Percentiles rank a stretch among this genome's conserved stretches.
Conservation (phyloP, 805 yeast species). For the Candida sakaeoensis region DNA sequence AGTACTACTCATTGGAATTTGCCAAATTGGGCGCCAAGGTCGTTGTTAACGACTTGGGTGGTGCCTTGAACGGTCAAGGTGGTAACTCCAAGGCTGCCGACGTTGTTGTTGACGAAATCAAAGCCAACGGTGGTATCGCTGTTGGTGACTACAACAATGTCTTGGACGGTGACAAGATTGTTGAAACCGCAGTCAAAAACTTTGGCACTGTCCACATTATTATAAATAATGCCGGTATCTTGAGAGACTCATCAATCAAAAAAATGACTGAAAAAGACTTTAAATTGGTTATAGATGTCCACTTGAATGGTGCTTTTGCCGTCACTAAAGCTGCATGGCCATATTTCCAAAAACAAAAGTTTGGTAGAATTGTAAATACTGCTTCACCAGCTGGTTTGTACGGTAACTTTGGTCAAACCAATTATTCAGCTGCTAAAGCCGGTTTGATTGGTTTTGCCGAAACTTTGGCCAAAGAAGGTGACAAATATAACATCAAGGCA, state of each 20-base stretch:
- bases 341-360: slow-evolving; percentile 74
- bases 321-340: slow-evolving; percentile 93
- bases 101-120: slow-evolving; percentile 81
- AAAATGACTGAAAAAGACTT: slow-evolving; percentile 83
- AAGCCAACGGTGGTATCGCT: slow-evolving; percentile 72
- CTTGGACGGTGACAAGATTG: slow-evolving; percentile 75
- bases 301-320: slow-evolving; percentile 83
- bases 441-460: slow-evolving; percentile 90
- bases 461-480: slow-evolving; percentile 93
- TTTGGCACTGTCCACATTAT: slow-evolving; percentile 88
- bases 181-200: slow-evolving; percentile 78
- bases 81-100: slow-evolving; percentile 77
- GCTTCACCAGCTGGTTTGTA: slow-evolving; percentile 95
- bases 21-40: slow-evolving; percentile 92
- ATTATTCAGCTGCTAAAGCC: slow-evolving; percentile 89
- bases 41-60: slow-evolving; percentile 93
- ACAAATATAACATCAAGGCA: slow-evolving; percentile 72
- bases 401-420: slow-evolving; percentile 96
- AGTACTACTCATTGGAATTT: slow-evolving; percentile 78
- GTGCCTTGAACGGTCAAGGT: slow-evolving; percentile 72
- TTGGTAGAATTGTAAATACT: slow-evolving; percentile 89
- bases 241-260: slow-evolving; percentile 82
- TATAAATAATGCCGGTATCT: slow-evolving; percentile 92
- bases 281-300: slow-evolving; percentile 78
- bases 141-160: slow-evolving; percentile 94